Conservation (phyloP, 768 basidiomycete genomes). For the Leccinellum luteum region DNA sequence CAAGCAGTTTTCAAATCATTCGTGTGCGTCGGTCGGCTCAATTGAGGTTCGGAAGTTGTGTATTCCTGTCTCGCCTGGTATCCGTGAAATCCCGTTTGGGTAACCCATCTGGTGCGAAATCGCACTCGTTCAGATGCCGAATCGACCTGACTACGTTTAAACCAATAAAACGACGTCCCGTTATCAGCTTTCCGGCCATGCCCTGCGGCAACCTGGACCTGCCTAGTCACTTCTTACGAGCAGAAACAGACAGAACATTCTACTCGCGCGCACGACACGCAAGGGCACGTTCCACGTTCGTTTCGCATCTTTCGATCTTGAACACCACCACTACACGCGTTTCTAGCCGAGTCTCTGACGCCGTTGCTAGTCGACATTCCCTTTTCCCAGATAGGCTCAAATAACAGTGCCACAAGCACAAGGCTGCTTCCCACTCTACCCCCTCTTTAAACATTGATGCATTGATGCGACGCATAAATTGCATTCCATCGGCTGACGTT, state of each 20-base stretch:
- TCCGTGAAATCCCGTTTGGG: background rate
- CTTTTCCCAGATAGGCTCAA: background rate
- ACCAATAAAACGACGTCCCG: background rate
- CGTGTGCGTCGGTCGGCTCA: constrained; percentile 5
- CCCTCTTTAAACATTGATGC: constrained; percentile 1
- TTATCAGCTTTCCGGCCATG: background rate
- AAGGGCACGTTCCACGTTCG: background rate
- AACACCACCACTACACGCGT: background rate
- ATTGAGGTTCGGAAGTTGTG: constrained; percentile 6
- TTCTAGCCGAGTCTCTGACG: background rate
- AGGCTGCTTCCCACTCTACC: constrained; percentile 3
- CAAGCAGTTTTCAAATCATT: constrained; percentile 7
- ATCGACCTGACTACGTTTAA: background rate
- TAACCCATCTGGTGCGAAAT: background rate
- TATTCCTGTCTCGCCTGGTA: background rate
- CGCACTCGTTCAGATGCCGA: background rate
- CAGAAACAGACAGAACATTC: constrained; percentile 1
- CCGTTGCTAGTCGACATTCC: background rate
- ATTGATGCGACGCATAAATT: background rate
- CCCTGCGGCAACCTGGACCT: background rate
- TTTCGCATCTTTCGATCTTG: constrained; percentile 6
- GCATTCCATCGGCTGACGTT: background rate
- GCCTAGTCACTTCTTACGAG: background rate
- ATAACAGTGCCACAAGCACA: background rate
- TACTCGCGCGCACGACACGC: background rate